These are phyloP conservation scores for Kluyveromyces starmeri DNA, from an alignment of 805 yeast genomes.

Conservation along the genomic window DNA sequence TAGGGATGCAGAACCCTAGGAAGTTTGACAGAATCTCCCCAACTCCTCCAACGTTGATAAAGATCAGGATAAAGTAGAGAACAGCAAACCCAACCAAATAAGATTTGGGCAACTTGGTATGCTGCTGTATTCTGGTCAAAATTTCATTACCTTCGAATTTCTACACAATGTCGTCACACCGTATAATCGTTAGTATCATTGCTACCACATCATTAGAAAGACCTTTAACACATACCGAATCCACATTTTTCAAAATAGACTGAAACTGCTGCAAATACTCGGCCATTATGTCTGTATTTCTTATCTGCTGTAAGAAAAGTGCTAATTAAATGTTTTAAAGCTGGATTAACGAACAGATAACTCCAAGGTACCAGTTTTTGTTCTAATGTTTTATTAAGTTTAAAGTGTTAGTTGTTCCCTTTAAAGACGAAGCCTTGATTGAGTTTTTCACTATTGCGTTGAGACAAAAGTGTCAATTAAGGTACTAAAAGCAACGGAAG, in stretches of 20 bases:
- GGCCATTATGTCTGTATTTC: conserved; percentile 26
- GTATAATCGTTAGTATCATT: neutral
- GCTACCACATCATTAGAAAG: neutral
- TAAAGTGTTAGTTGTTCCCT: too few species aligned
- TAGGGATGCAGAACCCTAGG: conserved; percentile 86
- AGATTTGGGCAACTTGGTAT: conserved; percentile 64
- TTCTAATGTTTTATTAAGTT: too few species aligned
- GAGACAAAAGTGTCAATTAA: too few species aligned
- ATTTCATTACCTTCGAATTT: conserved; percentile 26
- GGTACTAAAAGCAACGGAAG: too few species aligned
- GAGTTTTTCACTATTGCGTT: too few species aligned
- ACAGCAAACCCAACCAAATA: conserved; percentile 62
- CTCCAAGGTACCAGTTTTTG: too few species aligned
- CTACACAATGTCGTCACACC: conserved; percentile 10
- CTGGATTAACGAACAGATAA: too few species aligned
- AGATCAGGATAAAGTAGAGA: conserved; percentile 66
- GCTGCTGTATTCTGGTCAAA: conserved; percentile 35
- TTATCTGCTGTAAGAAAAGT: too few species aligned
- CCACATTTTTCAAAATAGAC: conserved; percentile 38
- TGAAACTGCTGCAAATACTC: conserved; percentile 40
- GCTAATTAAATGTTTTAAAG: too few species aligned
- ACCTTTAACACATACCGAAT: conserved; percentile 34
- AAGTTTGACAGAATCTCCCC: conserved; percentile 91
- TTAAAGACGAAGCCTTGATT: too few species aligned
- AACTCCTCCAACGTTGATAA: conserved; percentile 86